phyloP scores from a whole-genome alignment of 2,329 filamentous ascomycete genomes.

The Colletotrichum incanum region DNA sequence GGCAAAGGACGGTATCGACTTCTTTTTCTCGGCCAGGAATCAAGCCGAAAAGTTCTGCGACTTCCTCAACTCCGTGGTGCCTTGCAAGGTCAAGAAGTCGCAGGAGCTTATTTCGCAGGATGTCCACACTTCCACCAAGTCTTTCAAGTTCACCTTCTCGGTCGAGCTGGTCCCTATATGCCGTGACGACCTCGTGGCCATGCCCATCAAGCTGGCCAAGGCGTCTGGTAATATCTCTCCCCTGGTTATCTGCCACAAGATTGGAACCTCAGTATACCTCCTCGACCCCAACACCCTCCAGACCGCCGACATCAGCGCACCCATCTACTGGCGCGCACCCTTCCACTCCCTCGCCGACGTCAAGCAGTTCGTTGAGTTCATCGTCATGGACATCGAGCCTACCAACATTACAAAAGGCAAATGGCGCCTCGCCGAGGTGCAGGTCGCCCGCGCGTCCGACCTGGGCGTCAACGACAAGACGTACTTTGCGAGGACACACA shows the following conservation, averaged over 20 bases:
- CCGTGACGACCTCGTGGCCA: slow-evolving; percentile 95
- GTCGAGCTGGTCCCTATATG: slow-evolving; percentile 93
- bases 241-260: slow-evolving; percentile 83
- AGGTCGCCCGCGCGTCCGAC: slow-evolving; percentile 88
- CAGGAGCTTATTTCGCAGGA: slow-evolving; percentile 94
- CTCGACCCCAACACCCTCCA: slow-evolving; percentile 93
- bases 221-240: slow-evolving; percentile 90
- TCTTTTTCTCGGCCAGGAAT: slow-evolving; percentile 92
- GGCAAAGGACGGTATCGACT: slow-evolving; percentile 94
- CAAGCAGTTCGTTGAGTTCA: slow-evolving; percentile 89
- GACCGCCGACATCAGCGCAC: slow-evolving; percentile 85
- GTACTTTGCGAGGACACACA: slow-evolving; percentile 92
- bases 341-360: slow-evolving; percentile 89
- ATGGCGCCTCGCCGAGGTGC: slow-evolving; percentile 88
- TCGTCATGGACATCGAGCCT: slow-evolving; percentile 94
- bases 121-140: slow-evolving; percentile 89
- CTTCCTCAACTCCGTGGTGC: slow-evolving; percentile 86
- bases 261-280: slow-evolving; percentile 91
- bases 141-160: slow-evolving; percentile 95
- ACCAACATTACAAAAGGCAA: slow-evolving; percentile 83
- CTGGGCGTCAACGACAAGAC: slow-evolving; percentile 88
- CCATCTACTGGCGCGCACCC: slow-evolving; percentile 91
- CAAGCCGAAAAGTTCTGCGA: slow-evolving; percentile 94
- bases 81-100: slow-evolving; percentile 82
- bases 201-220: slow-evolving; percentile 92